These are phyloP conservation scores for Leccinellum luteum DNA, from an alignment of 768 basidiomycete genomes.

Conservation along the genomic window DNA sequence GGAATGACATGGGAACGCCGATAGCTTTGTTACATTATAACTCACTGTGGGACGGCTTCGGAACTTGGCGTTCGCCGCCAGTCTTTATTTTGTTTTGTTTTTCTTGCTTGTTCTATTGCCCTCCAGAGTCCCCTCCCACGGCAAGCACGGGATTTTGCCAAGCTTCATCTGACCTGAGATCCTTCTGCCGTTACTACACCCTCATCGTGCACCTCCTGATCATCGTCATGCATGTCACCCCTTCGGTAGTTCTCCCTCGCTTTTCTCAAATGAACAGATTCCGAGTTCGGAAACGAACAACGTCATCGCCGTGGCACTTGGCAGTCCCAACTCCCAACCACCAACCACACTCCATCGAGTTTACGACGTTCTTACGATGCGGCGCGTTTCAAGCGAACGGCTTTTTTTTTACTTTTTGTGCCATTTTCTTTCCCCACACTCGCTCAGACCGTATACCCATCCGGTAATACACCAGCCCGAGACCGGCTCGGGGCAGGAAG, in stretches of 20 bases:
- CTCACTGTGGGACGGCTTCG: constrained; percentile 8
- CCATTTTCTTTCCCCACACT: not conserved
- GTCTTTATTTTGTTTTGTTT: not conserved
- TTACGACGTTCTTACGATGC: not conserved
- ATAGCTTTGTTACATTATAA: not conserved
- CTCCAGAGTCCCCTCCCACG: constrained; percentile 10
- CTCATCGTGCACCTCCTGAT: constrained; percentile 3
- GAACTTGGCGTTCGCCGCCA: constrained; percentile 2
- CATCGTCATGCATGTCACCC: not conserved
- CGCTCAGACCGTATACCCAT: not conserved
- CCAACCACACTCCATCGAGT: not conserved
- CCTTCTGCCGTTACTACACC: not conserved
- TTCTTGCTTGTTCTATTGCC: not conserved
- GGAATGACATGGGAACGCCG: constrained; percentile 10
- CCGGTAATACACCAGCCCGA: not conserved
- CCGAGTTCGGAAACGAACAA: not conserved
- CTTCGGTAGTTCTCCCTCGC: not conserved
- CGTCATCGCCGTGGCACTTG: not conserved
- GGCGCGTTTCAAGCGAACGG: not conserved
- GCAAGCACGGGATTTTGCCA: constrained; percentile 8
- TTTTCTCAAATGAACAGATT: not conserved
- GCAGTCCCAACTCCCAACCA: not conserved
- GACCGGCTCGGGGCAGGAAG: not conserved
- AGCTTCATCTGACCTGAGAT: not conserved
- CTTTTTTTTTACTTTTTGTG: not conserved